Percentiles rank a stretch among this genome's conserved stretches.
phyloP scores from a whole-genome alignment of 768 basidiomycete genomes.

The Tremella yokohamensis region DNA sequence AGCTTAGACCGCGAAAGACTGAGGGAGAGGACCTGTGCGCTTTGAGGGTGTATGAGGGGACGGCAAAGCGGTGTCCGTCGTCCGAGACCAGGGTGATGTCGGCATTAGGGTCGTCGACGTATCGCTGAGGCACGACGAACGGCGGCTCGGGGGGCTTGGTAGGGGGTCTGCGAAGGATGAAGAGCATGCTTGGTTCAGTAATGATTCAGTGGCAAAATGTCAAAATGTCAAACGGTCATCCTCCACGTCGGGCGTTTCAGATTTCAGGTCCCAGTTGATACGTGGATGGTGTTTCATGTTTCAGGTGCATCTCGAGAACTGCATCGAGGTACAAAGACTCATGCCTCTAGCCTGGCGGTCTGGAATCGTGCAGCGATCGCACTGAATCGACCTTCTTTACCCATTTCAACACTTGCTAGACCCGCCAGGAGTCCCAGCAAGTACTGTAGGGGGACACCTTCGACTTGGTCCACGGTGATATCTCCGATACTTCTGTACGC shows the following conservation, averaged over 20 bases:
- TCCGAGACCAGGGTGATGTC: slow-evolving; percentile 14
- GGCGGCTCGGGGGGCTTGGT: no score
- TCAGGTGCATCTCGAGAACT: no score
- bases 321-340: no score
- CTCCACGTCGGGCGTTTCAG: no score
- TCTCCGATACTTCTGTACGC: background rate
- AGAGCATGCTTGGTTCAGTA: no score
- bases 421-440: background rate
- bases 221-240: no score
- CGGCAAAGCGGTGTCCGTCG: slow-evolving; percentile 16
- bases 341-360: no score
- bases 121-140: background rate
- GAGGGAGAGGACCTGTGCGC: slow-evolving; percentile 16
- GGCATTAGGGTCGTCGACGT: slow-evolving; percentile 19
- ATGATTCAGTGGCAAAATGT: no score
- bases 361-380: no score
- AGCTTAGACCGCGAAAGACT: background rate
- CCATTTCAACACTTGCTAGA: background rate
- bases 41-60: slow-evolving; percentile 15
- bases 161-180: no score
- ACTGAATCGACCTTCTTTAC: background rate
- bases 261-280: no score
- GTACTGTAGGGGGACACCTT: background rate
- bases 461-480: background rate
- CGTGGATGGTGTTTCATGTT: no score